Base-by-base conservation (phyloP, 1,284 basidiomycete species). In the Ustilago esculenta region DNA sequence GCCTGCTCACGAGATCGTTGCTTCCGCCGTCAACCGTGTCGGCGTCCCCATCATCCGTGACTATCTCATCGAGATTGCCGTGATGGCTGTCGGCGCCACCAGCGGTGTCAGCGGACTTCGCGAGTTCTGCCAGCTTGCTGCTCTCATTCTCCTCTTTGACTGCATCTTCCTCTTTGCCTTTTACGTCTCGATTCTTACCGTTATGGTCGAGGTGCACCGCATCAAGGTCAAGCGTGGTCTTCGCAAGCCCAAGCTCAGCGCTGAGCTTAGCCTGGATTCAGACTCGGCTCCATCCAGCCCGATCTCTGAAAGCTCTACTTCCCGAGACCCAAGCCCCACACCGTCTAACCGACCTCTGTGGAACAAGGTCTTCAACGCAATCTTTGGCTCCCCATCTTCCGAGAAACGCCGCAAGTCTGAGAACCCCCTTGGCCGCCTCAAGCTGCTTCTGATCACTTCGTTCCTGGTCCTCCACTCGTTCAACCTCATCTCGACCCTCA, bases 81-180 rank as follows among this genome's bases (percentile, higher is more conserved):
- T 97, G 2, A 87, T 98, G 15, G 84, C 90, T 30, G 86, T 94
- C 21, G 95, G 95, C 20, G 93, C 93, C 1, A 89, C 90, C 74
- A 90, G 89, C 70, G 90, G 89, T 48, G 92, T 98, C 27, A 89
- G 90, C 27, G 96, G 96, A 6, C 85, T 98, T 46, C 89, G 88
- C 72, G 94, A 98, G 83, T 96, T 98, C 77, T 98, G 95, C 82
- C 91, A 93, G 27, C 87, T 98, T 14, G 94, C 93, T 2, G 93
- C 92, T 0, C 83, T 98, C 30, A 87, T 92, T 50, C 86, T 98
- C 50, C 86, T 87, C 10, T 87, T 93, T 52, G 95, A 98, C 82
- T 96, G 93, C 82, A 79, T 93, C 45, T 87, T 94, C 82, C 87
- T 97, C 66, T 91, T 91, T 82, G 92, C 92, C 0, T 96, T 97